Evolutionary conservation across 2,329 filamentous ascomycete species (phyloP).

Genomic region (Venturia carpophila): DNA sequence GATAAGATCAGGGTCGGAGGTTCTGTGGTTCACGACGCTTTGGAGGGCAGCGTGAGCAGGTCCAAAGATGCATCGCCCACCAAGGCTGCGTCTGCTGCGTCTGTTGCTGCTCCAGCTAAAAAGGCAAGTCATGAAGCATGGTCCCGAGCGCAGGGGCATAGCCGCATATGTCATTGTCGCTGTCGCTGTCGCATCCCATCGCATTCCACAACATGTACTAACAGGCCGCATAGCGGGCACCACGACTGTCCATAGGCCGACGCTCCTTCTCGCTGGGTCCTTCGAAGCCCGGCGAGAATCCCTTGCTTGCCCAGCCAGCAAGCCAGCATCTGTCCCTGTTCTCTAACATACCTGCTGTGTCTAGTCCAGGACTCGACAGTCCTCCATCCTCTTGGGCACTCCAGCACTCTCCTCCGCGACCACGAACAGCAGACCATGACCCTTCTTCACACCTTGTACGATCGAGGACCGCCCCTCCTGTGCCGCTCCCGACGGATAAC

Average conservation of each 20-base stretch:
- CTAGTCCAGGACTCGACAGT: background rate
- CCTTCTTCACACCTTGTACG: background rate
- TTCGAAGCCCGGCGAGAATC: background rate
- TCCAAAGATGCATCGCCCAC: background rate
- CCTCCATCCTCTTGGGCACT: background rate
- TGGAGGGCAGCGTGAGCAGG: conserved; percentile 7
- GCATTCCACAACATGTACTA: conserved; percentile 10
- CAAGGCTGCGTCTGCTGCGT: background rate
- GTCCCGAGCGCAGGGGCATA: conserved; percentile 1
- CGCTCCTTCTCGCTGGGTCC: conserved; percentile 12
- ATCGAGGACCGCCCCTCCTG: conserved; percentile 11
- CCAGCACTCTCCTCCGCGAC: conserved; percentile 5
- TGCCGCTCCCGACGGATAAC: background rate
- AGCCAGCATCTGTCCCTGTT: conserved; percentile 13
- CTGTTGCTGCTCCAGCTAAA: background rate
- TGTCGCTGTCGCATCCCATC: background rate
- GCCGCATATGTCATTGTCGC: background rate
- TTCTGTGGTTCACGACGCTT: conserved; percentile 13
- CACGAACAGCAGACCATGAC: conserved; percentile 15
- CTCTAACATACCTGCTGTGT: conserved; percentile 16
- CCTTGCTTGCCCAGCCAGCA: background rate
- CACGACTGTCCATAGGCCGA: conserved; percentile 6
- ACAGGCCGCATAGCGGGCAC: background rate
- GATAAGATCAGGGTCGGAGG: conserved; percentile 9
- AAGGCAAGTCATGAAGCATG: conserved; percentile 1